phyloP scores from a whole-genome alignment of 1,284 basidiomycete species.

The Taiwanofungus camphoratus region DNA sequence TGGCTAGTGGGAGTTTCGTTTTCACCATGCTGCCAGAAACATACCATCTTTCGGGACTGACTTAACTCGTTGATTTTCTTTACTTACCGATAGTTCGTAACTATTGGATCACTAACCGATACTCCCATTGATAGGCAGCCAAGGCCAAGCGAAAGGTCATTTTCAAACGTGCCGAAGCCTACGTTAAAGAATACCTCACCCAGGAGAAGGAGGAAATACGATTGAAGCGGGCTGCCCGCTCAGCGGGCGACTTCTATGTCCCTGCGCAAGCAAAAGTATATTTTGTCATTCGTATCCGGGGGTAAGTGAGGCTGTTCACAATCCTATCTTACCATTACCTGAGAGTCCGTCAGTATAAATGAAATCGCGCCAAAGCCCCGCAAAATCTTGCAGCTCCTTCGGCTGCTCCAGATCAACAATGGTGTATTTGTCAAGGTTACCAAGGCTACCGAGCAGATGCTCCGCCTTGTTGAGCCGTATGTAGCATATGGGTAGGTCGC shows the following conservation, averaged over 20 bases:
- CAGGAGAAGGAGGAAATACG: constrained; percentile 98
- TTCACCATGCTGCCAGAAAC: constrained; percentile 76
- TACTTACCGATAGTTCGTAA: not conserved
- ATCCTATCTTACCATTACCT: not conserved
- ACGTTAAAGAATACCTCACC: constrained; percentile 93
- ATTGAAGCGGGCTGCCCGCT: constrained; percentile 89
- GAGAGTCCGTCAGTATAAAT: constrained; percentile 84
- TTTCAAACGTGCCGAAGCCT: constrained; percentile 99
- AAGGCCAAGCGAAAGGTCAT: constrained; percentile 94
- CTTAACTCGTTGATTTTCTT: not conserved
- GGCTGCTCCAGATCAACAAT: constrained; percentile 99
- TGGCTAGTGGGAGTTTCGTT: constrained; percentile 57
- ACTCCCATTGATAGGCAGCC: constrained; percentile 51
- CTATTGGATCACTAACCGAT: constrained; percentile 27
- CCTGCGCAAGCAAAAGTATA: constrained; percentile 95
- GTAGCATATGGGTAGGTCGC: constrained; percentile 84
- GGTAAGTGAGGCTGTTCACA: constrained; percentile 45
- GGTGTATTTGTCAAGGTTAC: constrained; percentile 98
- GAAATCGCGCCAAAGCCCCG: constrained; percentile 99
- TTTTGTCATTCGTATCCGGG: constrained; percentile 96
- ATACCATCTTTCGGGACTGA: constrained; percentile 99
- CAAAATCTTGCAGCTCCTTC: constrained; percentile 98
- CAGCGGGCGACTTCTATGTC: constrained; percentile 96
- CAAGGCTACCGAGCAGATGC: constrained; percentile 96
- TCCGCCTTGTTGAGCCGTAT: constrained; percentile 96